A percentile compares a stretch with the other conserved stretches of the same genome.
phyloP scores from a whole-genome alignment of 179 eudicot species.

The Monotropa hypopitys region DNA sequence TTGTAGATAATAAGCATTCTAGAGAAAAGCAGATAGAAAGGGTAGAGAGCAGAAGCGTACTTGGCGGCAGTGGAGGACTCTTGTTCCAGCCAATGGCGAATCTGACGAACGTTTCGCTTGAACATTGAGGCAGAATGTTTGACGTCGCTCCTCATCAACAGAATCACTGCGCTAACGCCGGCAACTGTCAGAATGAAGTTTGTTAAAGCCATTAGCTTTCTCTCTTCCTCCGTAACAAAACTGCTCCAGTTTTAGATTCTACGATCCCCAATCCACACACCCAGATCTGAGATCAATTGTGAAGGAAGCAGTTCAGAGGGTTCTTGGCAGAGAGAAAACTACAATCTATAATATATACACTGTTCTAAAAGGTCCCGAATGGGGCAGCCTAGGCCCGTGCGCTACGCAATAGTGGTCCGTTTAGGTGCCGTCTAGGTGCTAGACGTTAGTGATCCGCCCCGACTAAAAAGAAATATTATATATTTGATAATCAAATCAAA shows the following conservation, averaged over 20 bases:
- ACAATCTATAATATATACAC: too few relatives aligned
- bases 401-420: too few relatives aligned
- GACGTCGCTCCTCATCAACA: slow-evolving; percentile 62
- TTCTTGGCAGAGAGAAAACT: too few relatives aligned
- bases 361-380: too few relatives aligned
- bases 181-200: slow-evolving; percentile 78
- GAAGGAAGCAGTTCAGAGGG: too few relatives aligned
- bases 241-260: not conserved
- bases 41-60: slow-evolving; percentile 22
- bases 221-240: not conserved
- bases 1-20: not conserved
- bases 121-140: slow-evolving; percentile 65
- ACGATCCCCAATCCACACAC: not conserved
- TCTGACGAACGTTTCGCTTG: slow-evolving; percentile 65
- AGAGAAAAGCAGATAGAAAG: not conserved
- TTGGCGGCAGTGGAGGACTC: slow-evolving; percentile 57
- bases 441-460: too few relatives aligned
- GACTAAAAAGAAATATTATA: too few relatives aligned
- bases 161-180: slow-evolving; percentile 63
- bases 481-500: too few relatives aligned
- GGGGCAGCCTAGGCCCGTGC: too few relatives aligned
- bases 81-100: slow-evolving; percentile 84
- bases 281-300: too few relatives aligned
- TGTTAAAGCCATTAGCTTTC: slow-evolving; percentile 51
- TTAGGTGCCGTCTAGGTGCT: too few relatives aligned